Conservation (phyloP, 495 filamentous ascomycete genomes). For the Tuber borchii region DNA sequence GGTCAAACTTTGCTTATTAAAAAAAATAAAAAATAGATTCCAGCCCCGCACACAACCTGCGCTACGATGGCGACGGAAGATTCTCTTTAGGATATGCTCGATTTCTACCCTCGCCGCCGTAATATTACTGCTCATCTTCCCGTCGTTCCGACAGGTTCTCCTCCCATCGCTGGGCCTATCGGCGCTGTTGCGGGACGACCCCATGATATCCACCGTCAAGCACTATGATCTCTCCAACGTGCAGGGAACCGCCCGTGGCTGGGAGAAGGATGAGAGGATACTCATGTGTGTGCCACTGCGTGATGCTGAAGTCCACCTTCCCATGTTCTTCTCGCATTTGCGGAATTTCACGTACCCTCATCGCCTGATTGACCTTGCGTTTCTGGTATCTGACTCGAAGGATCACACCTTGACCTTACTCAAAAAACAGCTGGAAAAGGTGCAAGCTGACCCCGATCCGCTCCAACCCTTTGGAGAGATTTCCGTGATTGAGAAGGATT, state of each 20-base stretch:
- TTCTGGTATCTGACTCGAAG: constrained; percentile 95
- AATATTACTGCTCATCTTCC: constrained; percentile 54
- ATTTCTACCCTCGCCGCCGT: constrained; percentile 45
- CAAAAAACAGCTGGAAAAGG: constrained; percentile 61
- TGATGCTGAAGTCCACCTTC: constrained; percentile 86
- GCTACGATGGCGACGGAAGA: constrained; percentile 64
- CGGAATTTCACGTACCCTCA: constrained; percentile 97
- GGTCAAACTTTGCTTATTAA: constrained; percentile 15
- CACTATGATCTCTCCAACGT: constrained; percentile 93
- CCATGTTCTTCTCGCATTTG: constrained; percentile 97
- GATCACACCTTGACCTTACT: constrained; percentile 79
- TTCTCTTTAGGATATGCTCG: constrained; percentile 61
- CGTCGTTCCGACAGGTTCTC: constrained; percentile 62
- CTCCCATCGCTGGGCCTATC: constrained; percentile 67
- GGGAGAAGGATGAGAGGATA: constrained; percentile 92
- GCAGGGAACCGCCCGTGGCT: constrained; percentile 80
- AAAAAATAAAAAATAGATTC: constrained; percentile 58
- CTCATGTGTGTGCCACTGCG: constrained; percentile 90
- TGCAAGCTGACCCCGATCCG: constrained; percentile 74
- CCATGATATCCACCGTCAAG: constrained; percentile 83
- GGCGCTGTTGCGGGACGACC: constrained; percentile 63
- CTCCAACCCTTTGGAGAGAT: constrained; percentile 89
- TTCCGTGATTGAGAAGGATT: constrained; percentile 97
- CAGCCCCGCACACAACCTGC: constrained; percentile 75
- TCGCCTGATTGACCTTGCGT: constrained; percentile 89